Conservation (phyloP, 2,329 filamentous ascomycete species). For the Aspergillus aculeatus region DNA sequence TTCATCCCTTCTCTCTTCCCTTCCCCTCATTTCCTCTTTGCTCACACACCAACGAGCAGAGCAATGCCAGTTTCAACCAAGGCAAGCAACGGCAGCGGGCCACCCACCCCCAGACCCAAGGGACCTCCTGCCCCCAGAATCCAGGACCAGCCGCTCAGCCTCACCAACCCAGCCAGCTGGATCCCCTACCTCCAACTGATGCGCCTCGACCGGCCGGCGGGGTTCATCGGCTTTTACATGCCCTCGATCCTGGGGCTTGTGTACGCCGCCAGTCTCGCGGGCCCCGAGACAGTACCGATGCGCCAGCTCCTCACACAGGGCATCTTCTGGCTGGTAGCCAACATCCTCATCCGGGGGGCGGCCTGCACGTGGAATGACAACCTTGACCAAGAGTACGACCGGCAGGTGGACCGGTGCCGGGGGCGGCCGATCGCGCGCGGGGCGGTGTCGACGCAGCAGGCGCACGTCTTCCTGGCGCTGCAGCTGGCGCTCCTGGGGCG, state of each 20-base stretch:
- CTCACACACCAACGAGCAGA: too few species aligned
- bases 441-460: constrained; percentile 69
- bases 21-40: too few species aligned
- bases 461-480: constrained; percentile 67
- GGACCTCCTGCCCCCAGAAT: too few species aligned
- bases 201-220: constrained; percentile 74
- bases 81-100: too few species aligned
- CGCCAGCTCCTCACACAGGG: constrained; percentile 40
- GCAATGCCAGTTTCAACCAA: too few species aligned
- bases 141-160: too few species aligned
- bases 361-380: constrained; percentile 89
- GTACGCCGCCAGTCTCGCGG: too few species aligned
- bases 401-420: constrained; percentile 72
- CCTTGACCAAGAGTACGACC: constrained; percentile 84
- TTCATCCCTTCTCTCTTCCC: too few species aligned
- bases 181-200: constrained; percentile 12
- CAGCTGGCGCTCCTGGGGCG: constrained; percentile 15
- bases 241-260: constrained; percentile 78
- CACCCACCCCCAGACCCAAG: too few species aligned
- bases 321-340: neutral
- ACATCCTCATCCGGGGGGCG: constrained; percentile 73
- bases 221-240: constrained; percentile 82
- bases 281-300: too few species aligned
- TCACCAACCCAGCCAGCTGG: neutral
- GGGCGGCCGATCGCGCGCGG: constrained; percentile 79